Evolutionary conservation across 192 early-diverging fungal species (phyloP), one percentile per base, ranked within the genome.

Genomic region (Chytriomyces sp.): DNA sequence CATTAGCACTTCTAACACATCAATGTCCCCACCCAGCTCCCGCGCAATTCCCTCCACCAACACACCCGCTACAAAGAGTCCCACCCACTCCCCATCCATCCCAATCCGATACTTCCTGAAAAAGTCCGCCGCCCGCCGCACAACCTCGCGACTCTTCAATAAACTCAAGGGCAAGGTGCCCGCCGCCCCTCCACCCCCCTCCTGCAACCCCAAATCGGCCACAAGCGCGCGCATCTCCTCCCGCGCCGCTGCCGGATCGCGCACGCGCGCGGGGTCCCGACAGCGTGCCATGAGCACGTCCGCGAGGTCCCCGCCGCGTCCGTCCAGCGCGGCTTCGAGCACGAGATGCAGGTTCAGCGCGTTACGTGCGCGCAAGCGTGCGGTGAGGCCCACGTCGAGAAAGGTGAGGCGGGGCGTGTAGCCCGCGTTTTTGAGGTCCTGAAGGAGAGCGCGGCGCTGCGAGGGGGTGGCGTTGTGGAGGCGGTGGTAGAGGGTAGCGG

Each of bases 41-140:
- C 93, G 75, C 10, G 95, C 96, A 77, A 98, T 92, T 0, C 96
- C 96, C 77, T 98, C 96, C 3, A 98, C 74, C 64, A 98, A 81
- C 77, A 96, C 84, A 69, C 94, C 92, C 14, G 91, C 89, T 38
- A 98, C 89, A 22, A 93, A 87, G 8, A 96, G 86, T 78, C 95
- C 96, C 7, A 92, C 88, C 81, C 96, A 98, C 63, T 96, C 95
- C 0, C 94, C 93, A 69, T 96, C 96, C 58, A 98, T 82, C 65
- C 91, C 89, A 3, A 98, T 94, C 63, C 93, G 93, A 78, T 98
- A 93, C 5, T 81, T 75, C 19, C 95, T 85, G 4, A 98, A 95
- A 83, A 92, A 91, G 38, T 80, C 63, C 83, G 94, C 90, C 3
- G 94, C 94, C 5, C 84, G 84, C 3, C 72, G 62, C 22, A 98